Conservation (phyloP, 1,139 yeast genomes). For the Hemisphaericaspora lyxosophila region DNA sequence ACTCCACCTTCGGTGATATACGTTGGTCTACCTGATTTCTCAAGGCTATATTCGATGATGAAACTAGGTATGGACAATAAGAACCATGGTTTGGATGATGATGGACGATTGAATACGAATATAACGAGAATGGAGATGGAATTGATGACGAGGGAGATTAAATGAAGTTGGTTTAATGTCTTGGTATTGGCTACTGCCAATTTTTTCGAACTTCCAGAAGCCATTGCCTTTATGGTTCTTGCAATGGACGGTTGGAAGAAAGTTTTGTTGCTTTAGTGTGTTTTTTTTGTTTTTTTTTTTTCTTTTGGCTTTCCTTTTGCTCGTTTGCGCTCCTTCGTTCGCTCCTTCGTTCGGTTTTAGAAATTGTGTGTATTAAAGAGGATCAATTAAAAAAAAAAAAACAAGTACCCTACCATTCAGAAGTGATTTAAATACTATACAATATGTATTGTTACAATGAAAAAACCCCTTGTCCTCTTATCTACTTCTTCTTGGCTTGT, state of each 20-base stretch:
- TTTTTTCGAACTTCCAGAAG: conserved; percentile 59
- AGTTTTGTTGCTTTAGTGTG: not conserved
- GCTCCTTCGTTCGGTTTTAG: no score
- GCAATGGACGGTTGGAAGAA: not conserved
- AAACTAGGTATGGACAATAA: conserved; percentile 59
- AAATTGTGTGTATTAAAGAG: not conserved
- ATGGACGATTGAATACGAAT: conserved; percentile 54
- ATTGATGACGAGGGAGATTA: conserved; percentile 45
- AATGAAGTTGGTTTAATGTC: conserved; percentile 56
- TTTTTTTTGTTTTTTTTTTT: not conserved
- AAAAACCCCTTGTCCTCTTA: not conserved
- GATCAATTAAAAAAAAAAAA: not conserved
- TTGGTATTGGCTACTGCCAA: conserved; percentile 59
- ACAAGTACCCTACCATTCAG: not conserved
- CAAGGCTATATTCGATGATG: conserved; percentile 56
- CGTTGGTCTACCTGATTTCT: conserved; percentile 67
- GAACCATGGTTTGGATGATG: conserved; percentile 49
- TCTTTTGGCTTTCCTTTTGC: not conserved
- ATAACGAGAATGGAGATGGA: conserved; percentile 38
- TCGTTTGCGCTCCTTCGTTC: no score
- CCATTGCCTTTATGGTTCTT: no score
- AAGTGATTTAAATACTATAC: not conserved
- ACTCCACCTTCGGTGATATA: conserved; percentile 34
- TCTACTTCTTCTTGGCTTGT: conserved; percentile 4
- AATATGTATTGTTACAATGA: not conserved